Base-by-base conservation (phyloP, 108 stramenopile species). In the Cyclostephanos tholiformis region DNA sequence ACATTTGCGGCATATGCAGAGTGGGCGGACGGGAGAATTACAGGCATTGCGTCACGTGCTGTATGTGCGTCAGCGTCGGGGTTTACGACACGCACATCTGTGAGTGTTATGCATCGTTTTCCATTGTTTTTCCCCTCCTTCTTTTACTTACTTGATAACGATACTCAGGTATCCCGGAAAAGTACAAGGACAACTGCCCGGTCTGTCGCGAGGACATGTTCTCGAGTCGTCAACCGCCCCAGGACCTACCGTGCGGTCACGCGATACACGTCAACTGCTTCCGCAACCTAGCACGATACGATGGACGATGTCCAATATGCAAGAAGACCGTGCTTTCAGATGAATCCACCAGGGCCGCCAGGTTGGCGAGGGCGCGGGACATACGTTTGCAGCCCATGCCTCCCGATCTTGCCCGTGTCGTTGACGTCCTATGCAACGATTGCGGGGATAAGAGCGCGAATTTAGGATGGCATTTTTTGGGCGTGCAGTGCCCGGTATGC, bases 371-470 rank as follows among this genome's bases (percentile, higher is more conserved):
- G 12, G 93, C 91, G 3, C 67, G 90, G 36, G 94, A 95, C 67
- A 95, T 95, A 81, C 87, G 89, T 12, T 72, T 88, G 56, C 94
- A 95, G 67, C 94, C 94, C 53, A 95, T 95, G 94, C 94, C 91
- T 8, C 67, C 69, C n/a, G 94, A 92, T 65, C 71, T 95, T 67
- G 83, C 89, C 32, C 82, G 91, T 17, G 62, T 87, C 36, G 91
- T 92, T 7, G 86, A 91, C 69, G 92, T 95, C 43, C 88, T 89
- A 79, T 95, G 94, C 83, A 92, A 92, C 72, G 91, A 95, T 71
- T 92, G 94, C 65, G 94, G 89, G 79, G 74, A 68, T 23, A 91
- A 88, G 69, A 83, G 83, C 26, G 60, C 70, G 11, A 74, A 80
- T 27, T 78, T 82, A 22, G 80, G 81, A 29, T 95, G 94, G 94